Percentiles rank a stretch among this genome's conserved stretches.
Evolutionary conservation across 2,329 filamentous ascomycete genomes (phyloP).

Genomic region (Fusarium fujikuroi): DNA sequence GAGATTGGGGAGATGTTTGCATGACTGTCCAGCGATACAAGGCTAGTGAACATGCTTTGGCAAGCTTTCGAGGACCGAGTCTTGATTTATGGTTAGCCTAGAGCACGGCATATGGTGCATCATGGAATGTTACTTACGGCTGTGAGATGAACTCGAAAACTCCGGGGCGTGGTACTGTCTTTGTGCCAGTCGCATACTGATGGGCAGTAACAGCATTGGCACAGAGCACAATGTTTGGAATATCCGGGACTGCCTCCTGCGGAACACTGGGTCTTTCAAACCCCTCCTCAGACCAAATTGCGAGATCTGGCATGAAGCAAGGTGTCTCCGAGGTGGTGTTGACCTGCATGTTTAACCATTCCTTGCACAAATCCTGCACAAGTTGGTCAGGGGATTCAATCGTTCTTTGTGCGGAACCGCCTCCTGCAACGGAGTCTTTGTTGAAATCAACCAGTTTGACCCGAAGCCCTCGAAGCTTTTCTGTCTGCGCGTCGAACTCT

Average conservation of each 20-base stretch:
- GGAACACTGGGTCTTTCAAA: background rate
- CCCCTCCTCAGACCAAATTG: constrained; percentile 38
- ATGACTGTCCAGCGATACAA: constrained; percentile 43
- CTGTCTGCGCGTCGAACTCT: constrained; percentile 45
- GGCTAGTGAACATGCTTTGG: constrained; percentile 46
- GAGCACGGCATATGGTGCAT: rapidly evolving
- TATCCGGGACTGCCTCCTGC: background rate
- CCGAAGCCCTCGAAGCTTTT: constrained; percentile 47
- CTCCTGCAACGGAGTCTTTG: background rate
- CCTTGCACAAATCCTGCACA: constrained; percentile 17
- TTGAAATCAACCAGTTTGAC: constrained; percentile 28
- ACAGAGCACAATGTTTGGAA: constrained; percentile 49
- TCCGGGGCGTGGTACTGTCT: constrained; percentile 26
- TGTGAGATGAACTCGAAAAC: constrained; percentile 54
- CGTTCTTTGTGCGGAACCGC: background rate
- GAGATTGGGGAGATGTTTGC: constrained; percentile 1
- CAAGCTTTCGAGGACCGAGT: constrained; percentile 52
- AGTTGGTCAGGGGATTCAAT: constrained; percentile 1
- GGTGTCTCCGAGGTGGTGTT: constrained; percentile 9
- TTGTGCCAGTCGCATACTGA: constrained; percentile 34
- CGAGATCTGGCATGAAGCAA: constrained; percentile 41
- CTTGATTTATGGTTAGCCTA: constrained; percentile 28
- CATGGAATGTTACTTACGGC: constrained; percentile 44
- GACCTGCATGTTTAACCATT: constrained; percentile 36
- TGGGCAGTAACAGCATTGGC: constrained; percentile 48